Evolutionary conservation across 169 alveolate genomes (phyloP).

Genomic region (Plasmodium ovale): DNA sequence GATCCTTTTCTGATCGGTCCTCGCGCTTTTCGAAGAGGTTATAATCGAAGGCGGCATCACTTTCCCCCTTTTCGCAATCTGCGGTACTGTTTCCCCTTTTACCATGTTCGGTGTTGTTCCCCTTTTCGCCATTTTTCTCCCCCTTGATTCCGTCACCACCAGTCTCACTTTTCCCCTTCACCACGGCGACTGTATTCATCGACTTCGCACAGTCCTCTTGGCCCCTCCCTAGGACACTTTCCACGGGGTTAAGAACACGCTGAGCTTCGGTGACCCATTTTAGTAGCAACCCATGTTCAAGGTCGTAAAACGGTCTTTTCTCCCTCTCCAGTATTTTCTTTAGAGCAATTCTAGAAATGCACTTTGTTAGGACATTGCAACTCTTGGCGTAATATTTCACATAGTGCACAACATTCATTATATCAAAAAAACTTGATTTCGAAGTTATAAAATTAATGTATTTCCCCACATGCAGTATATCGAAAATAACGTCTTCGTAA

Average conservation of each 20-base stretch:
- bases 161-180: background rate
- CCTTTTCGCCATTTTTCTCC: background rate
- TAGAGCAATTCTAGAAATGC: constrained; percentile 21
- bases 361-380: constrained; percentile 22
- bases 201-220: too few species aligned
- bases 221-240: too few species aligned
- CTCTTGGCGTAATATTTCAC: constrained; percentile 42
- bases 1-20: background rate
- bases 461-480: constrained; percentile 17
- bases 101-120: background rate
- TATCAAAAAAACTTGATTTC: constrained; percentile 51
- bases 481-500: constrained; percentile 19
- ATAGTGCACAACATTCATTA: constrained; percentile 36
- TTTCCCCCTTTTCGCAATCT: background rate
- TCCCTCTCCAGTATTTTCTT: constrained; percentile 9
- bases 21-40: background rate
- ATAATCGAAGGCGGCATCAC: background rate
- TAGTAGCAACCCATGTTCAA: constrained; percentile 7
- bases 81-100: background rate
- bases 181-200: too few species aligned
- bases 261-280: background rate
- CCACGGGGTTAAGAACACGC: background rate
- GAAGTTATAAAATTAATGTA: constrained; percentile 29
- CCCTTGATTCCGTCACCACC: background rate
- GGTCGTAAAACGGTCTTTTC: background rate